phyloP scores from a whole-genome alignment of 2,329 filamentous ascomycete genomes.

The Nemania serpens region DNA sequence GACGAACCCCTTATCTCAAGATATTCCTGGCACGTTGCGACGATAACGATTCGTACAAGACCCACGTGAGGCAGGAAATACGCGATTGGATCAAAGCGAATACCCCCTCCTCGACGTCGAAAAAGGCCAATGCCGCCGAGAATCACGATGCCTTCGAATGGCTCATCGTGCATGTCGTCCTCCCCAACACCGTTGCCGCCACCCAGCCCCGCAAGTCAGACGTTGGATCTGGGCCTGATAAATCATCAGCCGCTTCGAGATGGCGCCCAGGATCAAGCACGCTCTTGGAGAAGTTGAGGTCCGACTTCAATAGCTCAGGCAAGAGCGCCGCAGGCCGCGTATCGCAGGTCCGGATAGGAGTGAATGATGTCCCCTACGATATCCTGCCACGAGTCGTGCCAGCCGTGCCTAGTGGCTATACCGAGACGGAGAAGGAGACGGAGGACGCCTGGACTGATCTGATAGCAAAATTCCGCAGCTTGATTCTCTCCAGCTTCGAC shows the following conservation, averaged over 20 bases:
- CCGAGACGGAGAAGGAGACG: conserved; percentile 76
- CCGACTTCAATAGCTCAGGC: conserved; percentile 79
- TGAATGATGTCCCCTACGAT: conserved; percentile 71
- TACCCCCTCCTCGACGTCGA: conserved; percentile 62
- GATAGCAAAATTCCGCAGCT: conserved; percentile 81
- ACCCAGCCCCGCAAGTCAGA: conserved; percentile 70
- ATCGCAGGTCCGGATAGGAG: conserved; percentile 80
- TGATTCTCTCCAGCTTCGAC: conserved; percentile 90
- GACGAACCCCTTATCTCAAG: conserved; percentile 92
- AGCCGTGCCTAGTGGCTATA: conserved; percentile 66
- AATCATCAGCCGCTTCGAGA: conserved; percentile 62
- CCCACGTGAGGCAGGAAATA: conserved; percentile 74
- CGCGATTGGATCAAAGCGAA: conserved; percentile 90
- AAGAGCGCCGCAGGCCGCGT: conserved; percentile 78
- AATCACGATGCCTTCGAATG: conserved; percentile 97
- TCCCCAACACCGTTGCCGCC: conserved; percentile 81
- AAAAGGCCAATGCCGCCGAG: conserved; percentile 72
- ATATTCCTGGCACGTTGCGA: conserved; percentile 89
- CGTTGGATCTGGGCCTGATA: conserved; percentile 64
- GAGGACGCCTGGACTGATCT: conserved; percentile 84
- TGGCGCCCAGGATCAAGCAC: conserved; percentile 82
- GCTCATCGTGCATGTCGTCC: conserved; percentile 89
- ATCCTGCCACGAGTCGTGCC: conserved; percentile 66
- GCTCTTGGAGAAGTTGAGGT: conserved; percentile 84
- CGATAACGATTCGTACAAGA: conserved; percentile 93